Percentiles rank a stretch among this genome's conserved stretches.
Evolutionary conservation across 495 filamentous ascomycete genomes (phyloP).

Genomic region (Amphirosellinia nigrospora): DNA sequence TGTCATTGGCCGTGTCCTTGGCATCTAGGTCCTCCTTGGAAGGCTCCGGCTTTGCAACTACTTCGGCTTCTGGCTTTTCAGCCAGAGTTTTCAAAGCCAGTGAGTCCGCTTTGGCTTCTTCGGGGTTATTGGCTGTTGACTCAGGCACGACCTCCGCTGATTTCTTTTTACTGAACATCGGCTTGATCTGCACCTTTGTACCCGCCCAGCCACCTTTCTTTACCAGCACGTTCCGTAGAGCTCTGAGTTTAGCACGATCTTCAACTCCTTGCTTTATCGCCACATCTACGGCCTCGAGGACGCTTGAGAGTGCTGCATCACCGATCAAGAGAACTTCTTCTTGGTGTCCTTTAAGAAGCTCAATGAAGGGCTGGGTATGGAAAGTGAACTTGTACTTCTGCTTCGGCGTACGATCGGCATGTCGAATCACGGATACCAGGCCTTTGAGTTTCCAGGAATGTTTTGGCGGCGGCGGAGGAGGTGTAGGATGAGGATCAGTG

Average conservation of each 20-base stretch:
- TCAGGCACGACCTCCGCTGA: slow-evolving; percentile 50
- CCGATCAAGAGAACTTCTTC: slow-evolving; percentile 96
- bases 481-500: slow-evolving; percentile 42
- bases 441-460: slow-evolving; percentile 98
- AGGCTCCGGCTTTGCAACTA: slow-evolving; percentile 22
- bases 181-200: slow-evolving; percentile 99
- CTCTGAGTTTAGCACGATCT: slow-evolving; percentile 82
- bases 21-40: slow-evolving; percentile 28
- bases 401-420: slow-evolving; percentile 96
- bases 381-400: slow-evolving; percentile 99
- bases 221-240: slow-evolving; percentile 81
- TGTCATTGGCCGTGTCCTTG: slow-evolving; percentile 25
- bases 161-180: slow-evolving; percentile 90
- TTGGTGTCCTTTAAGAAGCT: slow-evolving; percentile 89
- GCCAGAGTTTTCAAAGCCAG: slow-evolving; percentile 66
- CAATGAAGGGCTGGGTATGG: slow-evolving; percentile 93
- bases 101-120: slow-evolving; percentile 34
- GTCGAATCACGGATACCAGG: slow-evolving; percentile 95
- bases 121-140: slow-evolving; percentile 32
- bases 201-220: slow-evolving; percentile 93
- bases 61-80: slow-evolving; percentile 62
- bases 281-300: slow-evolving; percentile 79
- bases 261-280: slow-evolving; percentile 80
- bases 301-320: slow-evolving; percentile 86
- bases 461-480: slow-evolving; percentile 85